These are phyloP conservation scores for Agrostemma githago DNA, from an alignment of 148 eudicot species.

Conservation along the genomic window DNA sequence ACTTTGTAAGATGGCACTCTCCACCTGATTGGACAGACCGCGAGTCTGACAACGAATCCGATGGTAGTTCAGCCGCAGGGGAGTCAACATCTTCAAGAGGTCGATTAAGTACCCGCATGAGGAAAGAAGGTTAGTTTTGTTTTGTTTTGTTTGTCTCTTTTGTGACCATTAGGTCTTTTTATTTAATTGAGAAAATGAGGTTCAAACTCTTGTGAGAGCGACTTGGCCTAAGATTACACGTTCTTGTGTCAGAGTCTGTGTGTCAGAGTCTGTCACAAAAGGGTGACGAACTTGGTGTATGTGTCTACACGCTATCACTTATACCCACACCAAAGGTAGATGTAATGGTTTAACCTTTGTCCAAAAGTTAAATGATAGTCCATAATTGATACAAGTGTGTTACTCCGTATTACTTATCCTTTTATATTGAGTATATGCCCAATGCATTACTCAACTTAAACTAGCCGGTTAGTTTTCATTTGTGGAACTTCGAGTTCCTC, in stretches of 20 bases:
- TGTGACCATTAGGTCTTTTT: background rate
- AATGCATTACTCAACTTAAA: background rate
- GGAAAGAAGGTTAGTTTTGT: constrained; percentile 66
- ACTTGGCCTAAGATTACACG: background rate
- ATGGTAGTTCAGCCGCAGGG: constrained; percentile 31
- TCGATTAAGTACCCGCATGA: constrained; percentile 86
- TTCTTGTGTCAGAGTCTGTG: background rate
- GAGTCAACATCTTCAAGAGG: constrained; percentile 60
- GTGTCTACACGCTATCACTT: background rate
- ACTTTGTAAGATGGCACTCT: constrained; percentile 98
- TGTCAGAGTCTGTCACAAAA: background rate
- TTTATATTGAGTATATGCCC: background rate
- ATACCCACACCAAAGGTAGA: background rate
- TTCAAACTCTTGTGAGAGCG: background rate
- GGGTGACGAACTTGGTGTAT: background rate
- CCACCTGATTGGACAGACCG: constrained; percentile 92
- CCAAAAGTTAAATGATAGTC: no score
- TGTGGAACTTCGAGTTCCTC: background rate
- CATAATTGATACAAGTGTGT: background rate
- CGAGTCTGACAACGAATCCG: constrained; percentile 37
- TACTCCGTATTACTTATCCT: background rate
- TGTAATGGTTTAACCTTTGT: background rate
- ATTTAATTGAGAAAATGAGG: background rate
- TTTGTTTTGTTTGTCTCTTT: constrained; percentile 4
- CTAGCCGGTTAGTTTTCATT: background rate